Evolutionary conservation across 768 basidiomycete genomes (phyloP), one percentile per base, ranked within the genome.

Genomic region (Porpolomopsis calyptriformis): DNA sequence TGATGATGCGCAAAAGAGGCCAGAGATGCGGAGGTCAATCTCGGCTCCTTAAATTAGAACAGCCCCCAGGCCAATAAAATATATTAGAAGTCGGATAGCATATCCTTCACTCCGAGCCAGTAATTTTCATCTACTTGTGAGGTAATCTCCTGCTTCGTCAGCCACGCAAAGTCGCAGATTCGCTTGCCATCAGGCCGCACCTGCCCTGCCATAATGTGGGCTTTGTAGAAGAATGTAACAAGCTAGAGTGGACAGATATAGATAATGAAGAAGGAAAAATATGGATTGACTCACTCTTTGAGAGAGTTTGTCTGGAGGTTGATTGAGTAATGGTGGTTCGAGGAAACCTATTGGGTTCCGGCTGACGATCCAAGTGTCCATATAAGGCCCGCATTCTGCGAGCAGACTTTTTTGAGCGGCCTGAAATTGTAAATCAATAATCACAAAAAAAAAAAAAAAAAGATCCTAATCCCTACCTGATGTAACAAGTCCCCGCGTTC

Each of bases 321-420:
- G 54, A 31, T 60, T 49, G 19, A 55, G 57, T 49, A 59, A 56
- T 24, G 68, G 58, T 50, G 76, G 75, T 57, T 80, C 76, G 62
- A 79, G 76, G 44, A 87, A 72, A 3, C 90, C 91, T 53, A 94
- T 78, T 2, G 94, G 94, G 46, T 84, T 85, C 44, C 82, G 77
- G 43, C 88, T 78, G n/a, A 94, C 89, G 50, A 93, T 69, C 93
- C 94, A 98, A 10, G 80, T 80, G 57, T 98, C 92, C 84, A 98
- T 89, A 43, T 79, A 66, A 35, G 72, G 67, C 8, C 92, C 92
- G 51, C 85, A 87, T 57, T 84, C 76, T 2, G 76, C 73, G 40
- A 68, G 64, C 18, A 97, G 70, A 49, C 82, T 76, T 40, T 82
- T 71, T 43, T 78, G 71, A 3, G 90, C 89, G 31, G 89, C 82